Base-by-base conservation (phyloP, 1,139 yeast genomes). In the Trichomonascaceae sp. region DNA sequence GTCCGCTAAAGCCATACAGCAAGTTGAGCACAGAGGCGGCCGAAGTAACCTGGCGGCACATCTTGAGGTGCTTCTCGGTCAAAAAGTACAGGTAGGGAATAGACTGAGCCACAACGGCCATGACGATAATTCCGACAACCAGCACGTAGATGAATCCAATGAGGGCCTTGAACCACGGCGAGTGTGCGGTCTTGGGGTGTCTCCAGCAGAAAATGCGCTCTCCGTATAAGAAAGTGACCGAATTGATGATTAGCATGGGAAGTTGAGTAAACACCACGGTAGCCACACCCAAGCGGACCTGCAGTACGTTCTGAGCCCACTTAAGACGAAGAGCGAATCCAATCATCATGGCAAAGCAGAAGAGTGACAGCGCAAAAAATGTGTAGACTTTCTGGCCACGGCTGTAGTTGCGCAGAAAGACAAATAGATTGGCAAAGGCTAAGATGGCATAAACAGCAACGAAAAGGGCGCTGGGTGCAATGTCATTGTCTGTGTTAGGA, bases 171-270 rank as follows among this genome's bases (percentile, higher is more conserved):
- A 77, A 75, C 31, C 66, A 47, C 36, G 53, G 59, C 30, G 71
- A 54, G 16, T 74, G 65, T 36, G 89, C 92, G 20, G 79, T 71
- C 32, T 74, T 78, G 3, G 93, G 92, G 50, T 80, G 92, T 50
- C 81, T 64, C 84, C 89, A 77, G 5, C 87, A 77, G 57, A 78
- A 79, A 30, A 79, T 64, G 45, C 93, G 67, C 53, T 79, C 89
- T 4, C 85, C 85, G 40, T 80, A 59, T 29, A 77, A 68, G 54
- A 78, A 66, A 48, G 76, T 46, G 32, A 75, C 68, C 5, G 74
- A 62, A 30, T 47, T 47, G 28, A 51, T 35, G 32, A 39, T 16
- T 74, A 77, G 39, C 26, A 52, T 56, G 1, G 62, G 50, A 2
- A 76, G 57, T 41, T 76, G 65, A 31, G 69, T 54, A 38, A 79